Evolutionary conservation across 352 stramenopile species (phyloP), one percentile per base, ranked within the genome.

Genomic region (Phytopythium litorale): DNA sequence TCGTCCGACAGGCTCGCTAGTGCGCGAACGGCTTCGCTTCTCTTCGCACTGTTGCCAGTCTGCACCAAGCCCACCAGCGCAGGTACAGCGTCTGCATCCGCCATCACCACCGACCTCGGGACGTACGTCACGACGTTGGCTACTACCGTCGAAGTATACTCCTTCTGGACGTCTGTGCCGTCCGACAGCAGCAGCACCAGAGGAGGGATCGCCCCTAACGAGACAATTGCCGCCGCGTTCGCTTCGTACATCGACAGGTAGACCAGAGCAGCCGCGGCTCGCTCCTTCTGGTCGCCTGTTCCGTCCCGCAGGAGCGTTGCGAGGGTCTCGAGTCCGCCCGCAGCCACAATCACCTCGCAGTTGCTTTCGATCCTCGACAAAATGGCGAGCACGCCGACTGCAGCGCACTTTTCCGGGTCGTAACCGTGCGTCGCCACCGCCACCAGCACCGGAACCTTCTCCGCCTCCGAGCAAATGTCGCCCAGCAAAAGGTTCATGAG

Each of bases 341-440:
- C 37, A 42, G 37, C 13, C 37, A 42, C 37, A 42, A 42, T 42
- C 37, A 18, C 13, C 11, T 4, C 12, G 37, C 37, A 42, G 37
- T 42, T 42, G 37, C 3, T 15, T 11, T 42, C 12, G 46, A 32
- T 35, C 9, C 3, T 7, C 5, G 46, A 18, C 12, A 53, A 8
- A 3, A 5, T 32, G 21, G 21, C 21, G 4, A 53, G 21, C 16
- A 4, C 18, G 11, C 18, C 7, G n/a, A 9, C 46, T 8, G 46
- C 46, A 30, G 13, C 15, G 12, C 16, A 1, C 64, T 65, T 40
- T 54, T 63, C 40, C 50, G 65, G 35, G 57, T 65, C 46, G 21
- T 25, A 2, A 18, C 46, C 46, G 18, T 18, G 12, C 12, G 13
- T 12, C 21, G 16, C 18, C 46, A 53, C 12, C 18, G 12, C 46